Evolutionary conservation across 768 basidiomycete species (phyloP).

Genomic region (Phylloporus rhodoxanthus): DNA sequence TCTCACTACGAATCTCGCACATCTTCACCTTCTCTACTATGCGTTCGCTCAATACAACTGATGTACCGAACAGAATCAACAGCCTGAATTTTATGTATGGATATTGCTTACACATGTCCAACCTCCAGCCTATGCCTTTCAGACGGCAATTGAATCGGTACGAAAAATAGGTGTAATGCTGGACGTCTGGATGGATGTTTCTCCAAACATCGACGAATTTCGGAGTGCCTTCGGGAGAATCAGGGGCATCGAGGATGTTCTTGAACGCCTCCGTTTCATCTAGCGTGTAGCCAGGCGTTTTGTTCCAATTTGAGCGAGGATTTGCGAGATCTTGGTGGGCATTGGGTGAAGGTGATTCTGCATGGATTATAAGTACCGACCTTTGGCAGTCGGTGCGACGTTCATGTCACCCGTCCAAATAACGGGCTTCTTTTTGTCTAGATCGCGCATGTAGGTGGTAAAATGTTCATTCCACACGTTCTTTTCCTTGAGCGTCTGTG

Average conservation of each 20-base stretch:
- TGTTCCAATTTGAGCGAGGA: constrained; percentile 79
- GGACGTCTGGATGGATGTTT: constrained; percentile 54
- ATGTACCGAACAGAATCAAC: constrained; percentile 2
- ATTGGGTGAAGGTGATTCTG: not conserved
- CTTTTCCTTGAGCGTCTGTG: constrained; percentile 68
- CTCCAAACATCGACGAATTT: constrained; percentile 82
- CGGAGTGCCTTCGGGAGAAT: constrained; percentile 29
- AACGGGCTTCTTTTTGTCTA: constrained; percentile 77
- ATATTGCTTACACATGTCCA: constrained; percentile 69
- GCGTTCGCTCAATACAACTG: constrained; percentile 74
- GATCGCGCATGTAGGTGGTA: constrained; percentile 58
- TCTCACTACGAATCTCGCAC: constrained; percentile 83
- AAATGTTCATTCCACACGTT: constrained; percentile 79
- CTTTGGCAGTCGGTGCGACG: constrained; percentile 72
- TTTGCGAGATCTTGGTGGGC: constrained; percentile 55
- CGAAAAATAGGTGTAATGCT: constrained; percentile 81
- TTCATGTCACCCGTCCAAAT: constrained; percentile 89
- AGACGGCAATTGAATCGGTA: constrained; percentile 74
- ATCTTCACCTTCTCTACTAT: constrained; percentile 58
- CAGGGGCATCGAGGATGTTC: constrained; percentile 54
- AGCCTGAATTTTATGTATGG: not conserved
- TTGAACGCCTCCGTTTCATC: constrained; percentile 73
- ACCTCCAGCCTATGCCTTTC: constrained; percentile 82
- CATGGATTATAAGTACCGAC: constrained; percentile 29
- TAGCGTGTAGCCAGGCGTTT: constrained; percentile 79